Evolutionary conservation across 1,139 yeast species (phyloP), one percentile per base, ranked within the genome.

Genomic region (Hansenula sp.): DNA sequence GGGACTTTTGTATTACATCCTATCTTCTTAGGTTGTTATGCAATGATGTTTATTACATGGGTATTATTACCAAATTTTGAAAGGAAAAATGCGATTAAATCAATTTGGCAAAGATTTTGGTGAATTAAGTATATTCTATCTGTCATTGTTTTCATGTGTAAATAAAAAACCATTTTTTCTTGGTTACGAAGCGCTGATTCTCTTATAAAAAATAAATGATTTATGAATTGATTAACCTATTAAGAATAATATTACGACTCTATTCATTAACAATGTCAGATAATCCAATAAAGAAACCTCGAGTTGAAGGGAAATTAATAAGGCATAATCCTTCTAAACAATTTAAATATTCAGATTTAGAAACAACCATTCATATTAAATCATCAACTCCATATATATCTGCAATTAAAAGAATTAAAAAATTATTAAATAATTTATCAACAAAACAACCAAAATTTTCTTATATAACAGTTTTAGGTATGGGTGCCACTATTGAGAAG

Each of bases 401-500:
- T 16, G 85, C 82, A 0, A 48, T 82, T 29, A 82, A 82, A 53
- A 65, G 81, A 40, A 69, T 79, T 6, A 68, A 66, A 33, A 76
- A 73, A 52, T 66, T 69, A 40, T 53, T 82, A 22, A 56, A 58
- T 26, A 57, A 58, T 20, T 46, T 61, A 5, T 21, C 46, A 20
- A 44, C 46, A 13, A 69, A 67, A 46, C 68, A 64, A 42, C 69
- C 70, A 40, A 62, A 66, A 27, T 64, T 67, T 2, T 59, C 67
- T 32, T 74, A 65, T 52, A 63, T 82, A 14, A 66, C 72, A 0
- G 71, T 83, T 3, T 65, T 76, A 46, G 92, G 88, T 0, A 81
- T 82, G 87, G 90, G 90, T 2, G 73, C 70, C 39, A 72, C 85
- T 7, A 74, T 79, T 6, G 75, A 69, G 36, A 79, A 73, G 52